phyloP scores from a whole-genome alignment of 805 yeast species.

The Starmerella vaccinii region DNA sequence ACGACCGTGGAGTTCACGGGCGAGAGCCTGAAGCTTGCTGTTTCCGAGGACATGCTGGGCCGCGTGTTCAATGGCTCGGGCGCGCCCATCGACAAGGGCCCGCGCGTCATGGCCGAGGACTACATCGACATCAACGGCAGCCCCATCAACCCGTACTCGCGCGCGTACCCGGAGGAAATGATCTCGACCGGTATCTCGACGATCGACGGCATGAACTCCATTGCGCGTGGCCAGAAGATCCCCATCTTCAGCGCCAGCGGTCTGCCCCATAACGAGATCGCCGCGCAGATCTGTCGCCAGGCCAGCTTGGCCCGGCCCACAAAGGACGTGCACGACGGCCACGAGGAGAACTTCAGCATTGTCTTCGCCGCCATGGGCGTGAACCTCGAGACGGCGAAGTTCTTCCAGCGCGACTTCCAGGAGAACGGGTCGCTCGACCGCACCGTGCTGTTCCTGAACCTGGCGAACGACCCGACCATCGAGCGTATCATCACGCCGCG shows the following conservation, averaged over 20 bases:
- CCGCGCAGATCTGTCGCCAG: slow-evolving; percentile 99
- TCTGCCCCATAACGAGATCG: slow-evolving; percentile 98
- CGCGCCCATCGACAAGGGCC: slow-evolving; percentile 96
- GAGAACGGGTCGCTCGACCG: slow-evolving; percentile 98
- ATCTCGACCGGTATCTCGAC: slow-evolving; percentile 98
- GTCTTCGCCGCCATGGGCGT: slow-evolving; percentile 99
- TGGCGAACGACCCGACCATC: slow-evolving; percentile 98
- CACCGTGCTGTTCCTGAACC: slow-evolving; percentile 88
- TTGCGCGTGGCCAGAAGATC: slow-evolving; percentile 99
- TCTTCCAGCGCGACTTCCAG: slow-evolving; percentile 98
- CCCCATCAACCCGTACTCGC: slow-evolving; percentile 95
- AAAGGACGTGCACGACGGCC: slow-evolving; percentile 98
- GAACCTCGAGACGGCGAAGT: slow-evolving; percentile 94
- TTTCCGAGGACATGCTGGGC: slow-evolving; percentile 93
- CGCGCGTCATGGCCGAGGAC: slow-evolving; percentile 96
- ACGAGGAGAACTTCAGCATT: slow-evolving; percentile 97
- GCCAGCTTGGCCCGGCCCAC: slow-evolving; percentile 99
- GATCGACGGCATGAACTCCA: slow-evolving; percentile 97
- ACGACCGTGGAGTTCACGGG: slow-evolving; percentile 97
- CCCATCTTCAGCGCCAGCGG: slow-evolving; percentile 99
- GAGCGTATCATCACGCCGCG: slow-evolving; percentile 99
- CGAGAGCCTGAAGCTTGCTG: slow-evolving; percentile 82
- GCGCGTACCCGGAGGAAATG: slow-evolving; percentile 99
- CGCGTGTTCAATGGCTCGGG: slow-evolving; percentile 99
- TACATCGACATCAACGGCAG: slow-evolving; percentile 97